A percentile compares a stretch with the other conserved stretches of the same genome.
These are phyloP conservation scores for Leucoagaricus sp. DNA, from an alignment of 1,284 basidiomycete species.

Conservation along the genomic window DNA sequence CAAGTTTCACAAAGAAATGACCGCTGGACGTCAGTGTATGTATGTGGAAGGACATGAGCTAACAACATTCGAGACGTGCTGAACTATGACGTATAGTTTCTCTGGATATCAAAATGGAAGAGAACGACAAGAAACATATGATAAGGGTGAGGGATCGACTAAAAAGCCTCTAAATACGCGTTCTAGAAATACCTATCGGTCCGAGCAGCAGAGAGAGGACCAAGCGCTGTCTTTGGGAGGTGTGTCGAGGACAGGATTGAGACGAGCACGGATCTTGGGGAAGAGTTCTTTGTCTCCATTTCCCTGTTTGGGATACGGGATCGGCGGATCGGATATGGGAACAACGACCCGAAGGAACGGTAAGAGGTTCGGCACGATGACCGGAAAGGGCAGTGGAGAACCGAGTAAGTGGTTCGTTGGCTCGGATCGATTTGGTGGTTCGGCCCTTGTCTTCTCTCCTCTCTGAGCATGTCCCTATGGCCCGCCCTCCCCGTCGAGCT, in stretches of 20 bases:
- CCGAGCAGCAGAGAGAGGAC: background rate
- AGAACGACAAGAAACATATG: background rate
- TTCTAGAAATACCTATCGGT: constrained; percentile 11
- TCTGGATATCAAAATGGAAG: constrained; percentile 9
- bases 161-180: background rate
- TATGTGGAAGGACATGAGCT: background rate
- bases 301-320: constrained; percentile 2
- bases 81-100: constrained; percentile 9
- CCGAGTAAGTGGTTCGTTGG: constrained; percentile 1
- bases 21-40: constrained; percentile 1
- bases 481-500: constrained; percentile 31
- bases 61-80: background rate
- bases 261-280: constrained; percentile 1
- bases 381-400: background rate
- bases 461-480: constrained; percentile 13
- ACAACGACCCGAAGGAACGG: background rate
- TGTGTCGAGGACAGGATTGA: background rate
- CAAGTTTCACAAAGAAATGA: background rate
- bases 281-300: background rate
- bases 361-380: constrained; percentile 1
- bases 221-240: background rate
- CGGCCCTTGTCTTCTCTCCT: constrained; percentile 2
- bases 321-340: constrained; percentile 11
- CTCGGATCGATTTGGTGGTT: constrained; percentile 16
- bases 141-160: background rate